Base-by-base conservation (phyloP, 495 filamentous ascomycete genomes). In the Astrocystis sublimbata region DNA sequence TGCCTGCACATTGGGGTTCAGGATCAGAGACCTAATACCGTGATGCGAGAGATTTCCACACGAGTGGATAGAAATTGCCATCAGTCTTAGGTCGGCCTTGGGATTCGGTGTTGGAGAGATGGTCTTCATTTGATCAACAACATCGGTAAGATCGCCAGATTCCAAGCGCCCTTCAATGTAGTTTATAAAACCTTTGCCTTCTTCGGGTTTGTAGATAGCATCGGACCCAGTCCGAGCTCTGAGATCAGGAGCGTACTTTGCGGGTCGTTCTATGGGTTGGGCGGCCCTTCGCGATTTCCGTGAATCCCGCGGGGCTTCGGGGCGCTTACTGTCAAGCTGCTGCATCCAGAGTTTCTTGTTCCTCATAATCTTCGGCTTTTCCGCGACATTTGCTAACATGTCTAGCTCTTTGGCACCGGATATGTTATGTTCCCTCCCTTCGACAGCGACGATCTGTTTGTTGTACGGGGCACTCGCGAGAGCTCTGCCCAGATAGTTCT, bases 1-100 rank as follows among this genome's bases (percentile, higher is more conserved):
- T 13, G 91, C 92, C 17, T 88, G 84, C 53, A 98, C 91, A 28
- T 85, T 81, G 1, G 92, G 89, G 68, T 96, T 97, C 36, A 92
- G 69, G 13, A 90, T 73, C 43, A 98, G 81, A 4, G 94, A 94
- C 6, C 90, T 88, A 42, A 98, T 86, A 2, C 90, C 94, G 69
- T 96, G 92, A 68, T 98, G 94, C n/a, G 93, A 85, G 13, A 98
- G 86, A 68, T 97, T 98, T 56, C 94, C 94, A 73, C 94, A 98
- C 19, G 93, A 97, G 72, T 98, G 94, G 49, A 98, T 89, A 0
- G 94, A 98, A 2, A 97, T 88, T 23, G 96, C 88, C 86, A 97
- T 91, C 33, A 96, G 77, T 31, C 79, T 81, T 24, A 78, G 78
- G 52, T 76, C 75, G 15, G 73, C 63, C 40, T 55, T 55, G 36